Conservation (phyloP, 164 flowering plant genomes). For the Kingdonia uniflora region DNA sequence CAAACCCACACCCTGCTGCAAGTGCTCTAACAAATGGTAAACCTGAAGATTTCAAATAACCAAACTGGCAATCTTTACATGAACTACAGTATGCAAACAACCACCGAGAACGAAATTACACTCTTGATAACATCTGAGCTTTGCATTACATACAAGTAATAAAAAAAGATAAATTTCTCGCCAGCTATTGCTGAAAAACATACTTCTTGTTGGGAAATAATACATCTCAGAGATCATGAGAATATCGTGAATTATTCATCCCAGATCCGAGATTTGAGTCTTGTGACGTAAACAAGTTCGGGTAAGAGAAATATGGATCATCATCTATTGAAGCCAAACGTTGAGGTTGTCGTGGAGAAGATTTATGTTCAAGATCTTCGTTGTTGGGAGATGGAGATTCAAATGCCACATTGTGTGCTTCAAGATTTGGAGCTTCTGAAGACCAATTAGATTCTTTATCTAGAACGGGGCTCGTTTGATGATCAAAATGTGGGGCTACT, state of each 20-base stretch:
- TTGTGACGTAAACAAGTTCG: conserved; percentile 51
- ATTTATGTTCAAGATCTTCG: conserved; percentile 15
- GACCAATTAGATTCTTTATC: conserved; percentile 6
- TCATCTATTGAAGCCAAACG: conserved; percentile 66
- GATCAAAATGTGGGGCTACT: conserved; percentile 19
- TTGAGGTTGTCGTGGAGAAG: conserved; percentile 27
- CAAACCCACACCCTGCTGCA: too few relatives aligned
- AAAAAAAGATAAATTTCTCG: too few relatives aligned
- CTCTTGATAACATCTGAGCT: too few relatives aligned
- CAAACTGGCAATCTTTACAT: too few relatives aligned
- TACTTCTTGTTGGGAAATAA: background rate
- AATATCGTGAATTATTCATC: conserved; percentile 17
- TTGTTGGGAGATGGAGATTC: conserved; percentile 21
- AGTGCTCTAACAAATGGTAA: too few relatives aligned
- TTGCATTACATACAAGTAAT: too few relatives aligned
- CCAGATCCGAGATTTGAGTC: conserved; percentile 18
- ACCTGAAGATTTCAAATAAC: too few relatives aligned
- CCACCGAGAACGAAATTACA: too few relatives aligned
- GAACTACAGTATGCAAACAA: too few relatives aligned
- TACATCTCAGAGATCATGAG: conserved; percentile 15
- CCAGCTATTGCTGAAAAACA: background rate
- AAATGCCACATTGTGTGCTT: conserved; percentile 19
- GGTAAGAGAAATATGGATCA: conserved; percentile 69
- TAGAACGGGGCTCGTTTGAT: conserved; percentile 13
- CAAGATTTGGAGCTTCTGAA: conserved; percentile 16